Evolutionary conservation across 345 rosid genomes (phyloP).

Genomic region (Camelina laxa): DNA sequence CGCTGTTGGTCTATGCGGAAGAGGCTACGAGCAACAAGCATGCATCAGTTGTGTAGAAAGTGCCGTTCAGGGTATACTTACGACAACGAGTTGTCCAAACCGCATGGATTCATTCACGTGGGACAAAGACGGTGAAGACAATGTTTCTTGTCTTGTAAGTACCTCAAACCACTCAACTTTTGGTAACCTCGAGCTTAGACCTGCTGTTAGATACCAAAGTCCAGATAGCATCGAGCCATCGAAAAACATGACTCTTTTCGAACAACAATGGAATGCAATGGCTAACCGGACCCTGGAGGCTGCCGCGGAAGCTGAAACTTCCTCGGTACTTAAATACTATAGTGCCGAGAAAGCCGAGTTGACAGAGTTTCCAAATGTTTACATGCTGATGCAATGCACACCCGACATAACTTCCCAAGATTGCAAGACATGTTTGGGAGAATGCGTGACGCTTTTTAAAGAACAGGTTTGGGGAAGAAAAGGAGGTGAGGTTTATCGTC

Average conservation of each 20-base stretch:
- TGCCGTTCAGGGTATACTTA: neutral
- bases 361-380: slow-evolving; percentile 15
- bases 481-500: slow-evolving; percentile 49
- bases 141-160: slow-evolving; percentile 42
- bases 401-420: slow-evolving; percentile 48
- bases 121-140: slow-evolving; percentile 4
- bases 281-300: slow-evolving; percentile 1
- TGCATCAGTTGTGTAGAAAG: slow-evolving; percentile 40
- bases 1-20: slow-evolving; percentile 41
- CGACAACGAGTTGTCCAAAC: slow-evolving; percentile 29
- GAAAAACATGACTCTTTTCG: slow-evolving; percentile 35
- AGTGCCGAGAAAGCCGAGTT: slow-evolving; percentile 33
- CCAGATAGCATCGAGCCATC: neutral
- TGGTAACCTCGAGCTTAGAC: slow-evolving; percentile 38
- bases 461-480: slow-evolving; percentile 31
- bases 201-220: slow-evolving; percentile 24
- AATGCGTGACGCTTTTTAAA: neutral
- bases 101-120: slow-evolving; percentile 41
- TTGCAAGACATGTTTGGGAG: slow-evolving; percentile 41
- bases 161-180: slow-evolving; percentile 40
- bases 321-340: slow-evolving; percentile 41
- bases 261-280: slow-evolving; percentile 32
- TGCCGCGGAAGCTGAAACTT: neutral
- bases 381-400: slow-evolving; percentile 51
- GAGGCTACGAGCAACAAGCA: slow-evolving; percentile 29